A percentile compares a stretch with the other conserved stretches of the same genome.
Conservation (phyloP, 495 filamentous ascomycete species). For the Tuber melanosporum region DNA sequence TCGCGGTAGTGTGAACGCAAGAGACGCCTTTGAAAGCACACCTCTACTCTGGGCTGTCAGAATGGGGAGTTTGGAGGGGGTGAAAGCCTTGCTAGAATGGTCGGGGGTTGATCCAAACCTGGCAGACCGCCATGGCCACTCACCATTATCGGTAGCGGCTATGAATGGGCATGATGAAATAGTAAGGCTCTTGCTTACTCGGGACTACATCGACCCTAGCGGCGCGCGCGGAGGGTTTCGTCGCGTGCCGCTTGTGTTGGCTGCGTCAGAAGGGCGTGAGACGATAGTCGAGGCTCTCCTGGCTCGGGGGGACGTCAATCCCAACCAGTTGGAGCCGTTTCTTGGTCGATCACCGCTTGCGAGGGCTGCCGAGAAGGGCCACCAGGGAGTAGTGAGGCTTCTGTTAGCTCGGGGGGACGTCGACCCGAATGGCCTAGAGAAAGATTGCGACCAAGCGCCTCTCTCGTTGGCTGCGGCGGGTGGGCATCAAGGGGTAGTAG, state of each 20-base stretch:
- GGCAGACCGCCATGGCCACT: background rate
- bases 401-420: conserved; percentile 32
- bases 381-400: conserved; percentile 33
- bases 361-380: conserved; percentile 39
- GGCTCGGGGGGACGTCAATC: conserved; percentile 10
- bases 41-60: background rate
- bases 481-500: conserved; percentile 44
- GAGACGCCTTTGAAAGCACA: background rate
- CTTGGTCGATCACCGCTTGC: conserved; percentile 39
- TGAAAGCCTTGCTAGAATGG: background rate
- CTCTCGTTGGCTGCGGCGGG: conserved; percentile 44
- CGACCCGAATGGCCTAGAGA: conserved; percentile 15
- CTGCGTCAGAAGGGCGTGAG: conserved; percentile 39
- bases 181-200: conserved; percentile 34
- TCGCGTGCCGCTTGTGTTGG: conserved; percentile 33
- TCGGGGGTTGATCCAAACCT: background rate
- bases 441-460: conserved; percentile 40
- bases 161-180: conserved; percentile 37
- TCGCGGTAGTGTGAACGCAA: background rate
- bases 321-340: conserved; percentile 8
- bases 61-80: background rate
- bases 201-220: conserved; percentile 8
- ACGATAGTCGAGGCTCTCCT: conserved; percentile 38
- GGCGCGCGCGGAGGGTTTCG: background rate
- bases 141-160: conserved; percentile 38